These are phyloP conservation scores for Mariannaea elegans DNA, from an alignment of 2,329 filamentous ascomycete species.

Conservation along the genomic window DNA sequence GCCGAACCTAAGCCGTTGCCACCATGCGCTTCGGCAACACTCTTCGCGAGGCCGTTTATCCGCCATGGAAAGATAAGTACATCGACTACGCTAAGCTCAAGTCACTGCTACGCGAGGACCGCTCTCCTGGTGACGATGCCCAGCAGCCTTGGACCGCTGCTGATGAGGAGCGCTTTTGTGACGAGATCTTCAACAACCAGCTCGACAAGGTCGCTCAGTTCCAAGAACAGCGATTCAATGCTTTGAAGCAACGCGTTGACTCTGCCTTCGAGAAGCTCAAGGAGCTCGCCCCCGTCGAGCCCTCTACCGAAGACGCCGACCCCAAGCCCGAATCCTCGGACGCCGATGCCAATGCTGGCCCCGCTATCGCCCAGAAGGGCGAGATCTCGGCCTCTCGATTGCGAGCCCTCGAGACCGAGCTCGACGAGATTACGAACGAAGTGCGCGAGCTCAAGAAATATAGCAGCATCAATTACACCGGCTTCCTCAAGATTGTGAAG, in stretches of 20 bases:
- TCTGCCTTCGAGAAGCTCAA: conserved; percentile 74
- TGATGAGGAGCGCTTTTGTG: conserved; percentile 92
- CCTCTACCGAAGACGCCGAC: conserved; percentile 61
- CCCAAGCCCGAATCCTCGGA: conserved; percentile 42
- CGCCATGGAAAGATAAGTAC: conserved; percentile 92
- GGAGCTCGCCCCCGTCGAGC: conserved; percentile 71
- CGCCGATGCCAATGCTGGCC: conserved; percentile 25
- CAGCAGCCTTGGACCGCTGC: conserved; percentile 84
- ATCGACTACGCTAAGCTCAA: conserved; percentile 97
- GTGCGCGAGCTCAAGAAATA: conserved; percentile 94
- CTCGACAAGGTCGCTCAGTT: conserved; percentile 94
- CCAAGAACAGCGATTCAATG: conserved; percentile 78
- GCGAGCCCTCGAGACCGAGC: conserved; percentile 77
- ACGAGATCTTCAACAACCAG: conserved; percentile 93
- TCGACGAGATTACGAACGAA: conserved; percentile 89
- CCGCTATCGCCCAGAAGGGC: conserved; percentile 52
- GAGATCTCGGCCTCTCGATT: conserved; percentile 63
- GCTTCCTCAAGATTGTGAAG: conserved; percentile 97
- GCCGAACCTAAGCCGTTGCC: conserved; percentile 8
- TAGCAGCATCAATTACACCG: conserved; percentile 95
- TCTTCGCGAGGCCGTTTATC: conserved; percentile 79
- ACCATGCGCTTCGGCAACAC: conserved; percentile 94
- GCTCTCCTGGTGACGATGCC: conserved; percentile 64
- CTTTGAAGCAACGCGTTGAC: conserved; percentile 63
- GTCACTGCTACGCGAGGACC: conserved; percentile 82